Conservation (phyloP, 805 yeast species). For the Candida maris region DNA sequence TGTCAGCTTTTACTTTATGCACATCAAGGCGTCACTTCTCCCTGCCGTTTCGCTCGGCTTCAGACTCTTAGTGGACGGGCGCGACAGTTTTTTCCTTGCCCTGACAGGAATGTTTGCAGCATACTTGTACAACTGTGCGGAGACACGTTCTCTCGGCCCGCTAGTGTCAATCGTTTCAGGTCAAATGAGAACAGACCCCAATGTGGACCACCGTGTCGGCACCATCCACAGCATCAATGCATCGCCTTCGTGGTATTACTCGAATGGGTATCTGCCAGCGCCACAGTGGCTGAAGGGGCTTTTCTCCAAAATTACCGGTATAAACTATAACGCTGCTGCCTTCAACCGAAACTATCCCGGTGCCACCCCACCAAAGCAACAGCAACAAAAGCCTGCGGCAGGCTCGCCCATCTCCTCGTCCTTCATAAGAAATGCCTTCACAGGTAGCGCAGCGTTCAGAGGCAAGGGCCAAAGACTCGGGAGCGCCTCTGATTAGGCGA, state of each 20-base stretch:
- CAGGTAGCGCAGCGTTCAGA: slow-evolving; percentile 22
- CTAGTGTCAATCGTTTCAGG: slow-evolving; percentile 32
- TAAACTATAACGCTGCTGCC: slow-evolving; percentile 28
- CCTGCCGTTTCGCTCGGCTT: slow-evolving; percentile 42
- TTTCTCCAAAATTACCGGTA: slow-evolving; percentile 29
- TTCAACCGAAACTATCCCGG: slow-evolving; percentile 25
- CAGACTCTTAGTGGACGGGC: slow-evolving; percentile 43
- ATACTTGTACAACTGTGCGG: slow-evolving; percentile 59
- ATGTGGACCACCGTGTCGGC: slow-evolving; percentile 28
- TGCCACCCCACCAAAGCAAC: slow-evolving; percentile 14
- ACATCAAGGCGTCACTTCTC: slow-evolving; percentile 53
- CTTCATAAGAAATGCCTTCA: slow-evolving; percentile 12
- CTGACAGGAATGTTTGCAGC: slow-evolving; percentile 53
- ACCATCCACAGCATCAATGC: slow-evolving; percentile 21
- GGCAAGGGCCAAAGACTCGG: slow-evolving; percentile 41
- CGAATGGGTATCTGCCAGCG: slow-evolving; percentile 54
- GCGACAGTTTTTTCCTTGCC: slow-evolving; percentile 37
- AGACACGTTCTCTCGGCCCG: slow-evolving; percentile 53
- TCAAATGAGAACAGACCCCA: slow-evolving; percentile 21
- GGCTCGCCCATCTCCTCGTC: slow-evolving; percentile 15
- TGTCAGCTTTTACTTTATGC: slow-evolving; percentile 50
- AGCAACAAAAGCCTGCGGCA: slow-evolving; percentile 6
- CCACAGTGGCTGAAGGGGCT: slow-evolving; percentile 42
- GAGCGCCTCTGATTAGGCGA: slow-evolving; percentile 6
- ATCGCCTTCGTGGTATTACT: slow-evolving; percentile 36